Evolutionary conservation across 371 early-diverging fungal genomes (phyloP).

Genomic region (Synchytrium microbalum): DNA sequence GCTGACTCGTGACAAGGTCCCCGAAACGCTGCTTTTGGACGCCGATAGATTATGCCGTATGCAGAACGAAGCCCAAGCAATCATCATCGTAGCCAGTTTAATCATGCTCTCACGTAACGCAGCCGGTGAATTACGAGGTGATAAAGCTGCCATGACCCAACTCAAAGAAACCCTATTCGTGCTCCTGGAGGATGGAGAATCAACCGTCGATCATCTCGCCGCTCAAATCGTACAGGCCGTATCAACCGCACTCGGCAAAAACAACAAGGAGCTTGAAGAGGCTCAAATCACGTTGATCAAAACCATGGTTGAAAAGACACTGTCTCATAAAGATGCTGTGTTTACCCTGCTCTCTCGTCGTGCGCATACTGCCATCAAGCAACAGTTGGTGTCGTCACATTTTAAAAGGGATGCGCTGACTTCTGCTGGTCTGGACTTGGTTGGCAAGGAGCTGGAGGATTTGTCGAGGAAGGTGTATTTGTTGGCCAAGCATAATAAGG

Average conservation of each 20-base stretch:
- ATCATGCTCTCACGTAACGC: conserved; percentile 62
- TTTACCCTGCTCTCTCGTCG: conserved; percentile 57
- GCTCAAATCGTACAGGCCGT: neutral
- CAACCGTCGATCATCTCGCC: conserved; percentile 41
- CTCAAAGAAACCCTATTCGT: conserved; percentile 46
- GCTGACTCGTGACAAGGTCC: conserved; percentile 31
- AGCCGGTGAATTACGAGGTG: conserved; percentile 32
- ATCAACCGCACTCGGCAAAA: neutral
- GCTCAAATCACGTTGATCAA: conserved; percentile 45
- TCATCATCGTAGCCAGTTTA: conserved; percentile 58
- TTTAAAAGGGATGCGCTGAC: conserved; percentile 36
- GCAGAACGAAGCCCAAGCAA: conserved; percentile 59
- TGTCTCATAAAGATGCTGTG: conserved; percentile 59
- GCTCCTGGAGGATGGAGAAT: conserved; percentile 42
- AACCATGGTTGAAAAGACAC: conserved; percentile 64
- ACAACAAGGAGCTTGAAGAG: conserved; percentile 8
- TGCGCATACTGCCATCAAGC: conserved; percentile 42
- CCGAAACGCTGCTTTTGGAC: conserved; percentile 67
- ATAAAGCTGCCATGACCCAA: conserved; percentile 17
- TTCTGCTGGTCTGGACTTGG: conserved; percentile 54
- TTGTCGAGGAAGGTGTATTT: conserved; percentile 37
- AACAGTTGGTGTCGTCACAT: conserved; percentile 45
- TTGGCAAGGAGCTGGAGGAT: conserved; percentile 44
- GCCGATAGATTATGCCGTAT: conserved; percentile 46
- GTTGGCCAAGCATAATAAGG: conserved; percentile 56